Evolutionary conservation across 2,329 filamentous ascomycete genomes (phyloP).

Genomic region (Venturia asperata): DNA sequence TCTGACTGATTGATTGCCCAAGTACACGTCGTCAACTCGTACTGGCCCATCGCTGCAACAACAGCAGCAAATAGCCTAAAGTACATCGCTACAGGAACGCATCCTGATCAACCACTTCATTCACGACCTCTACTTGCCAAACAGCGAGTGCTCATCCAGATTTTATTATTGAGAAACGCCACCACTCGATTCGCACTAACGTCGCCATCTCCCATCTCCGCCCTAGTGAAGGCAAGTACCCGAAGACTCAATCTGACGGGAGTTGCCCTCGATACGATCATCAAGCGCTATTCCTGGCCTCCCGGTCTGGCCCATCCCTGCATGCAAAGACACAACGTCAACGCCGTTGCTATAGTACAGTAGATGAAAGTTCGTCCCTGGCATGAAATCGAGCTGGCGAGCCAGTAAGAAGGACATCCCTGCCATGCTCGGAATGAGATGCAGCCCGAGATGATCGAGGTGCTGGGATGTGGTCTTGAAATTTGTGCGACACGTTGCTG

Average conservation of each 20-base stretch:
- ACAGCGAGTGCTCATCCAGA: neutral
- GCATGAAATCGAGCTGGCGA: neutral
- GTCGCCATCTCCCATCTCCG: slow-evolving; percentile 1
- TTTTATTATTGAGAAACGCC: too few relatives aligned
- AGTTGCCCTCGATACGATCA: neutral
- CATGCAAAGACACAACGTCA: neutral
- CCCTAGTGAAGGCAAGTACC: neutral
- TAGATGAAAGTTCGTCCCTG: too few relatives aligned
- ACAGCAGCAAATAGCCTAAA: neutral
- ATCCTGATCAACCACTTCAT: neutral
- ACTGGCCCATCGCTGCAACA: neutral
- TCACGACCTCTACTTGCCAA: neutral
- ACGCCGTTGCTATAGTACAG: neutral
- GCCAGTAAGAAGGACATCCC: neutral
- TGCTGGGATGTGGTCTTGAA: neutral
- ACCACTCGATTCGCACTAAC: neutral
- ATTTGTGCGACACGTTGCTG: too few relatives aligned
- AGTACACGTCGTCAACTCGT: slow-evolving; percentile 13
- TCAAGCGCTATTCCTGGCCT: neutral
- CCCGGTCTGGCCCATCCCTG: slow-evolving; percentile 8
- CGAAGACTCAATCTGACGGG: neutral
- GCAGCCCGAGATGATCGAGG: neutral
- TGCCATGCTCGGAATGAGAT: too few relatives aligned
- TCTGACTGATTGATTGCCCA: slow-evolving; percentile 12
- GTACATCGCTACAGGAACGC: slow-evolving; percentile 9